phyloP scores from a whole-genome alignment of 345 rosid genomes.

The Corymbia maculata region DNA sequence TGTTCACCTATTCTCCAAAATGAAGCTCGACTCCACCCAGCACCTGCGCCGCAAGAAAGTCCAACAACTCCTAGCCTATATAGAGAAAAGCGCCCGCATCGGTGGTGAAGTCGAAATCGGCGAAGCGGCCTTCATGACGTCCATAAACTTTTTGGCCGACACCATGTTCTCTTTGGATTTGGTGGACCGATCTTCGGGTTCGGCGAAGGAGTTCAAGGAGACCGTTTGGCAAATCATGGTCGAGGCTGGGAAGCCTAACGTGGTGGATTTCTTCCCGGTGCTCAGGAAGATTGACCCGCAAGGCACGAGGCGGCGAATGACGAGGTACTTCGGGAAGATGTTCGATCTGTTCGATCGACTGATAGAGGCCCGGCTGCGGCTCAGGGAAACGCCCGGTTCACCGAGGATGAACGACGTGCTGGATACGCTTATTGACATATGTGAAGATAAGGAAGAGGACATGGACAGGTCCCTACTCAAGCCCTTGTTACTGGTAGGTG shows the following conservation, averaged over 20 bases:
- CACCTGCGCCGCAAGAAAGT: conserved; percentile 1
- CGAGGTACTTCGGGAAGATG: neutral
- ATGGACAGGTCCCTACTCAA: neutral
- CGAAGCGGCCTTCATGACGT: conserved; percentile 20
- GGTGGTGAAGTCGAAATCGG: conserved; percentile 29
- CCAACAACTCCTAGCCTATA: conserved; percentile 9
- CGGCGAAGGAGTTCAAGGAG: conserved; percentile 15
- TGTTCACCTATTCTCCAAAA: neutral
- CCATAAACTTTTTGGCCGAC: conserved; percentile 28
- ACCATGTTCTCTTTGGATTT: conserved; percentile 34
- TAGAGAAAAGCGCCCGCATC: conserved; percentile 1
- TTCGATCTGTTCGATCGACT: conserved; percentile 7
- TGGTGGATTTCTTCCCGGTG: conserved; percentile 21
- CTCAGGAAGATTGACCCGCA: conserved; percentile 27
- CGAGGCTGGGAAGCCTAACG: conserved; percentile 16
- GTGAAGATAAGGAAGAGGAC: neutral
- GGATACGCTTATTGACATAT: conserved; percentile 5
- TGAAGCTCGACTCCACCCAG: conserved; percentile 5
- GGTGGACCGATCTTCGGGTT: conserved; percentile 5
- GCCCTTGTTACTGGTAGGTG: conserved; percentile 1
- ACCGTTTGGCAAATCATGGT: conserved; percentile 15
- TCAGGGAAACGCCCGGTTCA: neutral
- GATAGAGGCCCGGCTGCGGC: conserved; percentile 1
- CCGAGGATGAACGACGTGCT: conserved; percentile 4
- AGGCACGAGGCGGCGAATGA: conserved; percentile 9